A percentile compares a stretch with the other conserved stretches of the same genome.
Conservation (phyloP, 495 filamentous ascomycete species). For the Hypoxylon rickii region DNA sequence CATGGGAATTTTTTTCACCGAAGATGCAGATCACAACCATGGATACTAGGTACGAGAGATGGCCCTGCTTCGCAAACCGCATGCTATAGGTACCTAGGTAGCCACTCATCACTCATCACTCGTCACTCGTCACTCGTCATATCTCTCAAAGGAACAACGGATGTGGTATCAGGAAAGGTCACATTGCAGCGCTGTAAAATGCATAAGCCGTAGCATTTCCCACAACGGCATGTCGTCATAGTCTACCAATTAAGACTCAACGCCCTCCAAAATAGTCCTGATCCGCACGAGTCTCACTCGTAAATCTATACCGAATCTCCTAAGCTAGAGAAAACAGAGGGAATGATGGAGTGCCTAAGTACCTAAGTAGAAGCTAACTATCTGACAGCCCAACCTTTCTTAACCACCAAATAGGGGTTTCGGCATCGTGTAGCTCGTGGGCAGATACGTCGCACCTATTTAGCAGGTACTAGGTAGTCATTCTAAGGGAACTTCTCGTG, state of each 20-base stretch:
- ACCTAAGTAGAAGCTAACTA: too few species aligned
- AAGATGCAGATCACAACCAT: conserved; percentile 30
- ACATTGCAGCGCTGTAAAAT: conserved; percentile 23
- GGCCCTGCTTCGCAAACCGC: conserved; percentile 24
- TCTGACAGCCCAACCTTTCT: too few species aligned
- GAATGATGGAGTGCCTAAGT: too few species aligned
- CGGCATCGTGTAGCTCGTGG: too few species aligned
- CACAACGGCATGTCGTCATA: conserved; percentile 28
- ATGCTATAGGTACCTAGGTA: conserved; percentile 13
- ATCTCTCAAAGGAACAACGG: conserved; percentile 23
- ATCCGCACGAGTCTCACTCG: conserved; percentile 14
- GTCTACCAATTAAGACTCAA: conserved; percentile 20
- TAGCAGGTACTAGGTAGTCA: too few species aligned
- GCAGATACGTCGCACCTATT: too few species aligned
- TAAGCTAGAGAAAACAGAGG: conserved; percentile 3
- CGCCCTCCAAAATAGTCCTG: conserved; percentile 13
- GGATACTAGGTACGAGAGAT: conserved; percentile 9
- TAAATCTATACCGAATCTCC: conserved; percentile 20
- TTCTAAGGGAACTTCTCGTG: too few species aligned
- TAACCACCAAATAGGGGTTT: too few species aligned
- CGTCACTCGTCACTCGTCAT: conserved; percentile 27
- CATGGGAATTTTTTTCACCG: conserved; percentile 36
- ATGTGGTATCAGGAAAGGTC: conserved; percentile 20
- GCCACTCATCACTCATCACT: conserved; percentile 3
- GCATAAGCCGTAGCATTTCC: conserved; percentile 23